phyloP scores from a whole-genome alignment of 208 protist species.

The Leishmania major region DNA sequence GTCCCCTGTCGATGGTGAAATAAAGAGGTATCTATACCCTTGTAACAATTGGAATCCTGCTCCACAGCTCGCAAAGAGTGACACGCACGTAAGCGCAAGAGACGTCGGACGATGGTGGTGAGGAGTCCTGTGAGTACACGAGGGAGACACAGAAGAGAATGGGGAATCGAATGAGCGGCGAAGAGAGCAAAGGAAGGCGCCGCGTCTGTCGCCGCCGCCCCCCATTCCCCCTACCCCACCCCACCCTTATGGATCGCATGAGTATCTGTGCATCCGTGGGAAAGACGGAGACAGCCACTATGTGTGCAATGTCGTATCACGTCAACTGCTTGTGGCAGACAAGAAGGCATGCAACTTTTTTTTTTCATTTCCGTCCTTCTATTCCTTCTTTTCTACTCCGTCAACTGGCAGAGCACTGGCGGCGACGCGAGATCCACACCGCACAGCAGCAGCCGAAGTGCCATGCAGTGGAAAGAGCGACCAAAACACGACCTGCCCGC shows the following conservation, averaged over 20 bases:
- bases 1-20: neutral
- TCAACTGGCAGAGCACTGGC: neutral
- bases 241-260: neutral
- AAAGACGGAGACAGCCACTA: neutral
- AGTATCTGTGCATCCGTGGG: neutral
- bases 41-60: neutral
- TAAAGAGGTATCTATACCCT: neutral
- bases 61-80: neutral
- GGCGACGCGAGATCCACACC: neutral
- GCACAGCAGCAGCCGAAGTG: too few species aligned
- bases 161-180: neutral
- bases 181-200: neutral
- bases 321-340: neutral
- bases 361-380: too few species aligned
- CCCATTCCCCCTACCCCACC: too few species aligned
- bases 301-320: neutral
- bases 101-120: neutral
- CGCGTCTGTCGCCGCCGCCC: neutral
- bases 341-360: neutral
- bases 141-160: neutral
- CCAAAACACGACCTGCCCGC: neutral
- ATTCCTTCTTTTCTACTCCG: neutral
- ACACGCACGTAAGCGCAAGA: neutral
- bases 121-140: neutral
- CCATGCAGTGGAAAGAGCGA: neutral